Evolutionary conservation across 73 alveolate species (phyloP).

Genomic region (Uronychia setigera): DNA sequence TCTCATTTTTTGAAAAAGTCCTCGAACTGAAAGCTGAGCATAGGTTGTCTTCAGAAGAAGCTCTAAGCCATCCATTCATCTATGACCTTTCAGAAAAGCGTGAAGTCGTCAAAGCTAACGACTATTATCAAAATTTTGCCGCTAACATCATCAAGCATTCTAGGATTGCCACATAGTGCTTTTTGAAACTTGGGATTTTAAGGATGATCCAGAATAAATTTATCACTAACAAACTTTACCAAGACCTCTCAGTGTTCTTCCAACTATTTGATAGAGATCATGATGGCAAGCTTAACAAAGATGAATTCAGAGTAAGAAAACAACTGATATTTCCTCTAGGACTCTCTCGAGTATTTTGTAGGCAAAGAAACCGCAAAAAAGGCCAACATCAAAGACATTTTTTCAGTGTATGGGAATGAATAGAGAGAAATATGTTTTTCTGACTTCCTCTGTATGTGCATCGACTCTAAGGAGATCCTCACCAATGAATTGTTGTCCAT

Average conservation of each 20-base stretch:
- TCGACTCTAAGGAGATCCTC: constrained; percentile 2
- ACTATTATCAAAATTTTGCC: background rate
- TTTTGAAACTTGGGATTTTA: background rate
- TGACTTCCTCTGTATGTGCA: constrained; percentile 2
- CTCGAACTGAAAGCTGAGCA: background rate
- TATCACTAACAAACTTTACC: background rate
- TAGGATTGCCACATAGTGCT: background rate
- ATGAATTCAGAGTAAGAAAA: background rate
- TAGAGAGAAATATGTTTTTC: background rate
- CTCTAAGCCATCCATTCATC: background rate
- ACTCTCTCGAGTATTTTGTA: background rate
- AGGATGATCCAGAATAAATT: background rate
- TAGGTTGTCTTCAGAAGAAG: background rate
- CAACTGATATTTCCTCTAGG: background rate
- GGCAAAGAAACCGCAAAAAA: background rate
- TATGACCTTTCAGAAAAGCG: background rate
- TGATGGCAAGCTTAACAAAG: background rate
- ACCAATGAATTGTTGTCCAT: background rate
- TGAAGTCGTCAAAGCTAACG: background rate
- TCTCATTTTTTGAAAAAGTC: background rate
- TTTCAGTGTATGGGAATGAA: background rate
- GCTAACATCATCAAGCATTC: background rate
- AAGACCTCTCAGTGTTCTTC: background rate
- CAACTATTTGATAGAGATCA: background rate
- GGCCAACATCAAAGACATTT: background rate